phyloP scores from a whole-genome alignment of 768 basidiomycete species.

The Trametes sanguinea region DNA sequence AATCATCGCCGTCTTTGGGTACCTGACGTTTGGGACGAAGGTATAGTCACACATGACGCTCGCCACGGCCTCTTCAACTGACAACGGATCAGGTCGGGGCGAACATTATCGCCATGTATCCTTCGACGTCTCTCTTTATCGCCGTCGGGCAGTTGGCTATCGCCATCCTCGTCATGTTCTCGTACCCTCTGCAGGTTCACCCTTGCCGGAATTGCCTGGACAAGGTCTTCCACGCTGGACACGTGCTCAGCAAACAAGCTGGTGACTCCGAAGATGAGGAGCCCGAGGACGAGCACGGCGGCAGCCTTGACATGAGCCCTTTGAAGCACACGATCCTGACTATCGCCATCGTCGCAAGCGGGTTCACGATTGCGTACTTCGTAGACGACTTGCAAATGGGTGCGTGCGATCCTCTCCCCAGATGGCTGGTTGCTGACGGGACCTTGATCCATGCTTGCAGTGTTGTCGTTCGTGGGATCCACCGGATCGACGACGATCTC shows the following conservation, averaged over 20 bases:
- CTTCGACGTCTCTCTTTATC: conserved; percentile 86
- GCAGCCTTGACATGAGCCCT: conserved; percentile 59
- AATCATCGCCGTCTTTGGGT: conserved; percentile 84
- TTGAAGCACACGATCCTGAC: conserved; percentile 74
- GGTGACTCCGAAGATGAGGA: conserved; percentile 48
- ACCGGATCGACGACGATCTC: conserved; percentile 97
- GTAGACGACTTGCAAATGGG: conserved; percentile 79
- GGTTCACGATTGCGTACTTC: conserved; percentile 76
- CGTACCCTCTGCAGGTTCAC: conserved; percentile 92
- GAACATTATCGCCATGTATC: conserved; percentile 96
- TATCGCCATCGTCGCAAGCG: conserved; percentile 56
- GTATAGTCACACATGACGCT: conserved; percentile 40
- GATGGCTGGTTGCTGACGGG: conserved; percentile 17
- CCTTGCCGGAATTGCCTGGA: conserved; percentile 92
- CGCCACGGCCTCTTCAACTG: not conserved
- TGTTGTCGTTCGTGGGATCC: conserved; percentile 94
- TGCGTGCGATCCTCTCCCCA: conserved; percentile 27
- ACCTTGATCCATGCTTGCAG: conserved; percentile 41
- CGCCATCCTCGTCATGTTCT: conserved; percentile 85
- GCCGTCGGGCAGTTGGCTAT: conserved; percentile 94
- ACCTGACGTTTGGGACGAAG: conserved; percentile 89
- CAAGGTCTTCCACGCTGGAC: conserved; percentile 71
- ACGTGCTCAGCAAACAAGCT: conserved; percentile 31
- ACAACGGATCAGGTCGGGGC: conserved; percentile 63
- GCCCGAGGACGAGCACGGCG: conserved; percentile 56